Conservation (phyloP, 2,329 filamentous ascomycete species). For the Pseudonectria foliicola region DNA sequence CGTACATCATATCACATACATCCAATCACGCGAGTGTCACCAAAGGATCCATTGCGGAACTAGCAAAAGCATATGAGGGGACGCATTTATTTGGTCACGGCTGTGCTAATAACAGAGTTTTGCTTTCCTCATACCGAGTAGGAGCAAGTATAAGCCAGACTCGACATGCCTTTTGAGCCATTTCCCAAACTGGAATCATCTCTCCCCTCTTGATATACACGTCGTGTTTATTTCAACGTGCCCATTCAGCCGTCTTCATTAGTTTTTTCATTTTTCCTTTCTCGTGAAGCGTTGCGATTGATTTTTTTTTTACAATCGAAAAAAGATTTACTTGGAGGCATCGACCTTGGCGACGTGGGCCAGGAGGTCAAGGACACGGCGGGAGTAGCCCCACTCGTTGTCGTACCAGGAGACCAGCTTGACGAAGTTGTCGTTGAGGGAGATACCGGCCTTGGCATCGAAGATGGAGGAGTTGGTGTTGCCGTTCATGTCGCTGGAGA, state of each 20-base stretch:
- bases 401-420: constrained; percentile 99
- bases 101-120: no score
- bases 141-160: no score
- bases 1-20: no score
- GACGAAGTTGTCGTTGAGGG: constrained; percentile 96
- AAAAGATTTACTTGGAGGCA: constrained; percentile 40
- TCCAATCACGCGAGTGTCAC: no score
- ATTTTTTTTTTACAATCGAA: constrained; percentile 7
- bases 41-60: no score
- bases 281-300: constrained; percentile 4
- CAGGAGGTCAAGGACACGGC: constrained; percentile 80
- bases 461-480: constrained; percentile 95
- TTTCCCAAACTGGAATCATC: no score
- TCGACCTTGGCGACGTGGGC: constrained; percentile 76
- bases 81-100: no score
- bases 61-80: no score
- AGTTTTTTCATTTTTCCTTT: constrained; percentile 17
- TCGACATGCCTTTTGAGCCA: no score
- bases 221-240: constrained; percentile 4
- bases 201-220: no score
- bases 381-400: constrained; percentile 99
- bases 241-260: constrained; percentile 14
- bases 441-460: constrained; percentile 98
- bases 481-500: constrained; percentile 90
- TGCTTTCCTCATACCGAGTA: no score